Evolutionary conservation across 208 protist species (phyloP), one percentile per base, ranked within the genome.

Genomic region (Trypanosoma melophagium): DNA sequence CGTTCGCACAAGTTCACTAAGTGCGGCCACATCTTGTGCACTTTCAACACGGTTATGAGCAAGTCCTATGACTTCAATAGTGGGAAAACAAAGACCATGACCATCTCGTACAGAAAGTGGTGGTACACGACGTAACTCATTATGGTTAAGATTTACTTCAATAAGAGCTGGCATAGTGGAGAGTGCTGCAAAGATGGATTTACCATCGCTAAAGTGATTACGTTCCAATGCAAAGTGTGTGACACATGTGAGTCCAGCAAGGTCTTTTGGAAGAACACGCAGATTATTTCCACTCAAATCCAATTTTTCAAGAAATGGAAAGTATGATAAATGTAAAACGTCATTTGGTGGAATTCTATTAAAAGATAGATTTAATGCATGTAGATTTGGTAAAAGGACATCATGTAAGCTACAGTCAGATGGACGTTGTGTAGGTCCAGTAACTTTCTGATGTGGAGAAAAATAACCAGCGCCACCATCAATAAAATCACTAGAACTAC

Each of bases 211-310:
- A 63, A 96, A 86, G 47, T 73, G 22, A 67, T 96, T 96, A 47
- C 81, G 60, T 76, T 96, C 88, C 42, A 96, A 70, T 16, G 89
- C 89, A 24, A 96, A 77, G 55, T 94, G 91, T 16, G 88, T 94
- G 28, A 96, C 81, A 61, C 80, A 81, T 21, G 83, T 74, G 5
- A 96, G 80, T 7, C 49, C 57, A 21, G 86, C 90, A 45, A 96
- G 76, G 56, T 96, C 88, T 13, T 52, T 19, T 10, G 91, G 91
- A 22, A 96, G 66, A 0, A 54, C 60, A 40, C 78, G 74, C 49
- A 96, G 64, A 16, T 84, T 74, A 75, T 96, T 96, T 54, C 85
- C 77, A 73, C 88, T 94, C 35, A 96, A 67, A 66, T 96, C 88
- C 0, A 96, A 78, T 53, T 90, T 81, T 56, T 90, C 77, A 22